phyloP scores from a whole-genome alignment of 257 asterid genomes.

The Lycium barbarum region DNA sequence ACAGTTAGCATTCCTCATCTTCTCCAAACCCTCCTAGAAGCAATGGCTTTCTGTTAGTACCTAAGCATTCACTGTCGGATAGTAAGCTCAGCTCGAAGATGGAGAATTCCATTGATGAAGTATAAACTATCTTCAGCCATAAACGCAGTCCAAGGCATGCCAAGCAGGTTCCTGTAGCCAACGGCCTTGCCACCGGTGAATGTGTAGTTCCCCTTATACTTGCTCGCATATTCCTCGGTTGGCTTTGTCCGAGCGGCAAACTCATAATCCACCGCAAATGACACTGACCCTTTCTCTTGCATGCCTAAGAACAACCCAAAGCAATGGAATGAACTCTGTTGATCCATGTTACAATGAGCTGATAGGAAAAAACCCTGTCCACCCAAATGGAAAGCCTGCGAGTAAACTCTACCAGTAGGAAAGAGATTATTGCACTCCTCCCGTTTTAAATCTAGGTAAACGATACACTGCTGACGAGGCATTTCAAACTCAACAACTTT shows the following conservation, averaged over 20 bases:
- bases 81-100: slow-evolving; percentile 34
- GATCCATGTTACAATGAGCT: slow-evolving; percentile 35
- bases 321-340: slow-evolving; percentile 31
- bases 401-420: slow-evolving; percentile 30
- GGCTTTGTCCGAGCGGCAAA: slow-evolving; percentile 30
- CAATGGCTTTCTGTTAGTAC: neutral
- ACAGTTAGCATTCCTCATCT: neutral
- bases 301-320: slow-evolving; percentile 34
- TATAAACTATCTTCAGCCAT: slow-evolving; percentile 25
- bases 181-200: slow-evolving; percentile 32
- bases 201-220: slow-evolving; percentile 31
- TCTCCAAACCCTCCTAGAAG: neutral
- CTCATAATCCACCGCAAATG: slow-evolving; percentile 32
- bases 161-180: slow-evolving; percentile 31
- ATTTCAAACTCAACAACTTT: slow-evolving; percentile 28
- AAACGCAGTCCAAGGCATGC: slow-evolving; percentile 28
- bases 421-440: slow-evolving; percentile 31
- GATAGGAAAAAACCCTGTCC: slow-evolving; percentile 32
- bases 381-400: slow-evolving; percentile 35
- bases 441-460: slow-evolving; percentile 30
- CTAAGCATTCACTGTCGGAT: neutral
- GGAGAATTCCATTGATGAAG: slow-evolving; percentile 31
- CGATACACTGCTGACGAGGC: slow-evolving; percentile 32
- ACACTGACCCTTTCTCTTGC: slow-evolving; percentile 30
- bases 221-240: slow-evolving; percentile 27